phyloP scores from a whole-genome alignment of 148 eudicot species.

The Heliamphora exappendiculata region DNA sequence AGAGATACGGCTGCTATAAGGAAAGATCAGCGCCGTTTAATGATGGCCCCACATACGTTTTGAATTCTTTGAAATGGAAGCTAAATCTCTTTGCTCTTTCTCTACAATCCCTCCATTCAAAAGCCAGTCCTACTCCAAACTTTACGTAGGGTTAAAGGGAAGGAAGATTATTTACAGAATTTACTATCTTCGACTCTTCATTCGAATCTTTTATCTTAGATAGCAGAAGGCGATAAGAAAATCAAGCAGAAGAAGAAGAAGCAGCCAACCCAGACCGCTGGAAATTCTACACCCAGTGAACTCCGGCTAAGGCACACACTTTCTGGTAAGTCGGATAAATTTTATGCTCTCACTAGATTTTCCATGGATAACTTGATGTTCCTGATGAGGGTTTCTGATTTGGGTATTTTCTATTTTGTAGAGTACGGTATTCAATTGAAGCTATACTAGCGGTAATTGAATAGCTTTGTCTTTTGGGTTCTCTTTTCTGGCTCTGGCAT shows the following conservation, averaged over 20 bases:
- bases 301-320: not conserved
- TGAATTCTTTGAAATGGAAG: too few species aligned
- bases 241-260: too few species aligned
- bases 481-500: slow-evolving; percentile 2
- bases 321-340: not conserved
- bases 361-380: not conserved
- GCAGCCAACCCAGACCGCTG: not conserved
- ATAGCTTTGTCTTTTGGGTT: not conserved
- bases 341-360: not conserved
- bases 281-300: not conserved
- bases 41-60: not conserved
- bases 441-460: not conserved
- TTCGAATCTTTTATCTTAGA: too few species aligned
- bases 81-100: not conserved
- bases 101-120: not conserved
- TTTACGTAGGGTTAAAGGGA: too few species aligned
- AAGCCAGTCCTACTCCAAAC: not conserved
- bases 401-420: not conserved
- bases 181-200: too few species aligned
- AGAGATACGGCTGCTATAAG: not conserved
- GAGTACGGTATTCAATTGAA: not conserved
- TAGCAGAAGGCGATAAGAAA: too few species aligned
- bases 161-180: too few species aligned
- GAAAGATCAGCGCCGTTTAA: not conserved
- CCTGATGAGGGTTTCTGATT: not conserved